Conservation (phyloP, 2,329 filamentous ascomycete species). For the Aspergillus aculeatinus region DNA sequence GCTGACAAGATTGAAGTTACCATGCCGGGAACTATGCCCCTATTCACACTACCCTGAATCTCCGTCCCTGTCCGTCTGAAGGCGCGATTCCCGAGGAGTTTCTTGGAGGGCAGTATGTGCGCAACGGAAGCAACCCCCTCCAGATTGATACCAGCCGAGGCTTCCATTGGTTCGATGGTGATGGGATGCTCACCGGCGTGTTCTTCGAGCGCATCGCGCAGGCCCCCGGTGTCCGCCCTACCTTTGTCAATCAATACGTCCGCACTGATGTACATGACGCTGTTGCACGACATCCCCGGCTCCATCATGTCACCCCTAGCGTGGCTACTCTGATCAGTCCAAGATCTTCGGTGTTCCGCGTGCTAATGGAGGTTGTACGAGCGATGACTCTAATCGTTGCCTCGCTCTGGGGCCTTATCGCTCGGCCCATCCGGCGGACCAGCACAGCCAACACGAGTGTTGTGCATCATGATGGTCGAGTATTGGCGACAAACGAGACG, state of each 20-base stretch:
- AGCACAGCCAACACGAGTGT: constrained; percentile 69
- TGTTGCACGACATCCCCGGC: constrained; percentile 50
- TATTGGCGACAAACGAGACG: constrained; percentile 68
- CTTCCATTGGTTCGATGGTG: constrained; percentile 73
- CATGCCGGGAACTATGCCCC: constrained; percentile 70
- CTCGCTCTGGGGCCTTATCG: constrained; percentile 51
- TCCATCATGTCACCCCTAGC: constrained; percentile 63
- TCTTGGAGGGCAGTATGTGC: constrained; percentile 67
- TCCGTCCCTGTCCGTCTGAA: constrained; percentile 55
- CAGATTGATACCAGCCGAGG: constrained; percentile 62
- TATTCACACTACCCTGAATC: constrained; percentile 53
- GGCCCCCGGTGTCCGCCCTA: constrained; percentile 48
- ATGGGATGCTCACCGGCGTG: constrained; percentile 71
- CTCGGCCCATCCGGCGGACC: constrained; percentile 63
- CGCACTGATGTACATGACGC: constrained; percentile 66
- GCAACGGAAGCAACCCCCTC: constrained; percentile 69
- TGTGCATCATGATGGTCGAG: constrained; percentile 66
- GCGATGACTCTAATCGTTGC: constrained; percentile 54
- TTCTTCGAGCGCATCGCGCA: constrained; percentile 51
- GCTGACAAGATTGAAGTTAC: constrained; percentile 46
- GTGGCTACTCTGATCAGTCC: constrained; percentile 47
- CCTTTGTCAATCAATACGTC: constrained; percentile 69
- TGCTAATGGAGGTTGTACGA: constrained; percentile 1
- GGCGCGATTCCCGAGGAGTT: constrained; percentile 65
- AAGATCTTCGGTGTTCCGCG: neutral